These are phyloP conservation scores for Candida silvicultrix DNA, from an alignment of 805 yeast genomes.

Conservation along the genomic window DNA sequence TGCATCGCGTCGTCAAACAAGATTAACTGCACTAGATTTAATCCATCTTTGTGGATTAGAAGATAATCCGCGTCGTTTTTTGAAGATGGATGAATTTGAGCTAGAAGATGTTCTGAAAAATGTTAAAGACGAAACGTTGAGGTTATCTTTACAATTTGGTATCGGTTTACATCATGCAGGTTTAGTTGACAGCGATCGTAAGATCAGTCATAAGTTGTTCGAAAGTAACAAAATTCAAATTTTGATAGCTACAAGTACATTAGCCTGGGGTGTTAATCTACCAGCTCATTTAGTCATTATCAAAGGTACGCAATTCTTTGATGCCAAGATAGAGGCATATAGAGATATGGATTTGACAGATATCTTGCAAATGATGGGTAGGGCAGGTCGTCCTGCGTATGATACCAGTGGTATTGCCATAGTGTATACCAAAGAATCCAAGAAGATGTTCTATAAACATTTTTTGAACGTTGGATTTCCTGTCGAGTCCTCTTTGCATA, in stretches of 20 bases:
- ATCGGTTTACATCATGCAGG: conserved; percentile 98
- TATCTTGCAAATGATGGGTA: conserved; percentile 95
- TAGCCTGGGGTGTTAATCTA: conserved; percentile 97
- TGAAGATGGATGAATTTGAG: conserved; percentile 44
- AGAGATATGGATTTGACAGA: conserved; percentile 92
- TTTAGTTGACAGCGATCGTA: conserved; percentile 84
- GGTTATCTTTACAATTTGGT: conserved; percentile 74
- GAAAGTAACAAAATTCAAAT: conserved; percentile 80
- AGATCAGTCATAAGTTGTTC: conserved; percentile 81
- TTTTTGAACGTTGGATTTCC: conserved; percentile 93
- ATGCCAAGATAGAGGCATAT: conserved; percentile 90
- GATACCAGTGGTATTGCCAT: conserved; percentile 91
- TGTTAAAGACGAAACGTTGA: conserved; percentile 71
- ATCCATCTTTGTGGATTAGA: conserved; percentile 62
- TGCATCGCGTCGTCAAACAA: conserved; percentile 93
- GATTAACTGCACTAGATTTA: conserved; percentile 72
- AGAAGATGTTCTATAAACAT: conserved; percentile 79
- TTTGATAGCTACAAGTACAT: conserved; percentile 88
- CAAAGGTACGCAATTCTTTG: conserved; percentile 95
- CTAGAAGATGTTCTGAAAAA: conserved; percentile 55
- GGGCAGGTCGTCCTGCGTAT: conserved; percentile 98
- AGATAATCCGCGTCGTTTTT: conserved; percentile 53
- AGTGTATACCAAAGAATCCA: conserved; percentile 75
- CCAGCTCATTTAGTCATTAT: conserved; percentile 96
- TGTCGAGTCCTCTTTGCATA: conserved; percentile 78